phyloP scores from a whole-genome alignment of 2,329 filamentous ascomycete genomes.

The Cercospora sp. region DNA sequence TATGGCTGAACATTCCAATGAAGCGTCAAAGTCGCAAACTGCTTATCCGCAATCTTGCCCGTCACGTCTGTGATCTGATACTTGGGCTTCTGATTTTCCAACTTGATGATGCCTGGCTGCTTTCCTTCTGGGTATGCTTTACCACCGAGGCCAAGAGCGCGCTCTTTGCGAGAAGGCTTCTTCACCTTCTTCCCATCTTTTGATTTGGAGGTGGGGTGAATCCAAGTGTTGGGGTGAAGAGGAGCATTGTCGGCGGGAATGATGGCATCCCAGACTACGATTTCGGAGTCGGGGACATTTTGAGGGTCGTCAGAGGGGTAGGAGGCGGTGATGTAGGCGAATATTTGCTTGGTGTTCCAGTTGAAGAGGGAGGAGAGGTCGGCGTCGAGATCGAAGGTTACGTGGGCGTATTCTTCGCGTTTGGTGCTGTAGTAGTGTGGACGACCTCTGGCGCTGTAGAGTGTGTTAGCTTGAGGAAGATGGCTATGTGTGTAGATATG shows the following conservation, averaged over 20 bases:
- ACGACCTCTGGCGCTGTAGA: constrained; percentile 76
- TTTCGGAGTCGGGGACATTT: constrained; percentile 54
- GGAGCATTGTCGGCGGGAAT: constrained; percentile 71
- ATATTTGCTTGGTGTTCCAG: constrained; percentile 99
- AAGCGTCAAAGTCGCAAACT: constrained; percentile 74
- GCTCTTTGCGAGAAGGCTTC: constrained; percentile 25
- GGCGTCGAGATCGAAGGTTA: constrained; percentile 89
- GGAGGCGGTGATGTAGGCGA: constrained; percentile 88
- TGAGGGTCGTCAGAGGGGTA: constrained; percentile 52
- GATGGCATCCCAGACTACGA: constrained; percentile 94
- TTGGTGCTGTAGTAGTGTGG: constrained; percentile 95
- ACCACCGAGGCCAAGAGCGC: constrained; percentile 13
- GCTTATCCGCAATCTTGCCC: constrained; percentile 71
- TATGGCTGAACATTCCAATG: constrained; percentile 98
- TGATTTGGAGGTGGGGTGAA: constrained; percentile 49
- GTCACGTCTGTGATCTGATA: constrained; percentile 94
- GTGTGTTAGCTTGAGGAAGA: background rate
- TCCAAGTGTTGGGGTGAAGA: constrained; percentile 52
- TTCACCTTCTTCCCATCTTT: constrained; percentile 20
- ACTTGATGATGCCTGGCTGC: constrained; percentile 66
- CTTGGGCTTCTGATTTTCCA: constrained; percentile 87
- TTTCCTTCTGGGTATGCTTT: constrained; percentile 36
- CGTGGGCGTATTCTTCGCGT: constrained; percentile 92
- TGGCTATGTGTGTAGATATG: background rate
- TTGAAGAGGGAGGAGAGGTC: constrained; percentile 92